Percentiles rank a stretch among this genome's conserved stretches.
Evolutionary conservation across 805 yeast genomes (phyloP).

Genomic region (Saturnispora saitoi): DNA sequence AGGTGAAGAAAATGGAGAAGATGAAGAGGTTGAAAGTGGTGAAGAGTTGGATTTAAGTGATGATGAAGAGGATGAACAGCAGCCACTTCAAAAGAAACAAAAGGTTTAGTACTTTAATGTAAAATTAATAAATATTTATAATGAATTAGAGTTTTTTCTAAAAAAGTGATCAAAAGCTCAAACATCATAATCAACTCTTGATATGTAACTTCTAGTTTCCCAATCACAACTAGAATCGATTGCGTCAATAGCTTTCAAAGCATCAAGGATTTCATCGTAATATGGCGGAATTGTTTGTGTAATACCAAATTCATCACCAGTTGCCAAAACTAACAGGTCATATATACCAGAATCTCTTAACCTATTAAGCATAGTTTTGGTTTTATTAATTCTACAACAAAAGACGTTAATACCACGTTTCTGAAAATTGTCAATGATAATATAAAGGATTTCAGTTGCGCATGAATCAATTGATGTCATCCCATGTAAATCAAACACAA

Average conservation of each 20-base stretch:
- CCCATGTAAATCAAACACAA: conserved; percentile 74
- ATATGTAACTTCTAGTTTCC: conserved; percentile 17
- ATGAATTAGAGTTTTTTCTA: not conserved
- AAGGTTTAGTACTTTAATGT: not conserved
- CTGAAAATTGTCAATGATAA: conserved; percentile 50
- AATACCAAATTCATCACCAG: conserved; percentile 23
- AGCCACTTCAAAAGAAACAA: conserved; percentile 11
- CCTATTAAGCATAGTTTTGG: conserved; percentile 37
- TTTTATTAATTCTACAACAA: conserved; percentile 52
- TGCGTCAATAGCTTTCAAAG: conserved; percentile 38
- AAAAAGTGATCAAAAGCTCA: not conserved
- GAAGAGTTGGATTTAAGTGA: conserved; percentile 22
- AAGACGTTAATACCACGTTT: conserved; percentile 47
- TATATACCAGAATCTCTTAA: conserved; percentile 50
- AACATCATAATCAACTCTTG: conserved; percentile 14
- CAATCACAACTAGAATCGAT: conserved; percentile 21
- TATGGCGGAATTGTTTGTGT: conserved; percentile 32
- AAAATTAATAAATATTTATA: not conserved
- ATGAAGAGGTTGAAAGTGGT: conserved; percentile 46
- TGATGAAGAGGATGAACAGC: conserved; percentile 18
- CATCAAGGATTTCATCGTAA: conserved; percentile 48
- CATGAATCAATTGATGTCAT: conserved; percentile 75
- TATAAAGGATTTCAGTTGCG: conserved; percentile 64
- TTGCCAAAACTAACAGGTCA: conserved; percentile 24
- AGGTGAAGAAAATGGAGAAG: conserved; percentile 47